These are phyloP conservation scores for Wickerhamiella pararugosa DNA, from an alignment of 1,139 yeast species.

Conservation along the genomic window DNA sequence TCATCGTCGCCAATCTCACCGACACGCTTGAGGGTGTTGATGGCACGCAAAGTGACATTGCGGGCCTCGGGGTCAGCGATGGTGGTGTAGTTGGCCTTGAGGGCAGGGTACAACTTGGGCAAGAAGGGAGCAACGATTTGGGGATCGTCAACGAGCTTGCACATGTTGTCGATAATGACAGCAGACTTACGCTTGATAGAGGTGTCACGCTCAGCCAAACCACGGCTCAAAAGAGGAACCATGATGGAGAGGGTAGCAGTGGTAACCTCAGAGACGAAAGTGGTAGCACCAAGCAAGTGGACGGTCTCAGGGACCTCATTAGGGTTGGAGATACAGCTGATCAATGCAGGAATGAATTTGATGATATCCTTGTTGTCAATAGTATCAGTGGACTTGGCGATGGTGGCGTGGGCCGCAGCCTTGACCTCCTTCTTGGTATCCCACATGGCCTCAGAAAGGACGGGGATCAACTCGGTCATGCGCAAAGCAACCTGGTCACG, in stretches of 20 bases:
- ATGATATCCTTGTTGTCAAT: slow-evolving; percentile 99
- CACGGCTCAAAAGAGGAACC: slow-evolving; percentile 98
- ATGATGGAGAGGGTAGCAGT: slow-evolving; percentile 98
- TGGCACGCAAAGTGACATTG: slow-evolving; percentile 93
- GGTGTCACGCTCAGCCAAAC: slow-evolving; percentile 99
- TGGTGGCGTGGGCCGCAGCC: slow-evolving; percentile 89
- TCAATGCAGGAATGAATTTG: slow-evolving; percentile 95
- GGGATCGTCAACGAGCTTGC: slow-evolving; percentile 99
- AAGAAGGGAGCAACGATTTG: slow-evolving; percentile 99
- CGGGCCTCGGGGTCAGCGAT: slow-evolving; percentile 99
- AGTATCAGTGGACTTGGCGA: slow-evolving; percentile 92
- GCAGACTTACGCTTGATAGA: slow-evolving; percentile 99
- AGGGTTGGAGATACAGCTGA: slow-evolving; percentile 94
- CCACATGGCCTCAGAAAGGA: slow-evolving; percentile 98
- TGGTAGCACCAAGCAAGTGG: slow-evolving; percentile 97
- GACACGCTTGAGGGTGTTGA: slow-evolving; percentile 94
- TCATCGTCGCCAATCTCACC: slow-evolving; percentile 92
- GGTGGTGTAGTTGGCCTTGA: slow-evolving; percentile 82
- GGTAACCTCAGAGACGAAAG: slow-evolving; percentile 98
- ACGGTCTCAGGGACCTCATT: slow-evolving; percentile 97
- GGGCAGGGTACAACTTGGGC: slow-evolving; percentile 88
- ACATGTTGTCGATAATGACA: slow-evolving; percentile 98
- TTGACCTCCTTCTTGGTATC: slow-evolving; percentile 98
- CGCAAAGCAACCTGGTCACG: slow-evolving; percentile 93
- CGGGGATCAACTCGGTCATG: slow-evolving; percentile 99